Percentiles rank a stretch among this genome's conserved stretches.
Conservation (phyloP, 2,329 filamentous ascomycete species). For the Penicillium crustosum region DNA sequence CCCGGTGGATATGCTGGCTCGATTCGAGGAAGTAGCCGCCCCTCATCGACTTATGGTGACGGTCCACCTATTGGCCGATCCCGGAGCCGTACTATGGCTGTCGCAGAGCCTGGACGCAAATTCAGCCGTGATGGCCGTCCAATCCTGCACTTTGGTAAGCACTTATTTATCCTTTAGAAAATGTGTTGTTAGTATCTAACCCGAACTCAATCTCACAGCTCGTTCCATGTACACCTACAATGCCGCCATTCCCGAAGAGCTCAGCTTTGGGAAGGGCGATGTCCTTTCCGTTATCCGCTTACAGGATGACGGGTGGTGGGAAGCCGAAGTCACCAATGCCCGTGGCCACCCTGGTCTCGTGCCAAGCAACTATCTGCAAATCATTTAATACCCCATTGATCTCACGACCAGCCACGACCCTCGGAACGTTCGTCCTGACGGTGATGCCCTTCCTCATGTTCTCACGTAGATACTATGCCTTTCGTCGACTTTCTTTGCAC, state of each 20-base stretch:
- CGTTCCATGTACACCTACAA: constrained; percentile 92
- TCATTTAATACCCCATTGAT: constrained; percentile 42
- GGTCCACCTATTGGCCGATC: constrained; percentile 52
- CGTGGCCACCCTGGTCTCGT: constrained; percentile 57
- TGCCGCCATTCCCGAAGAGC: constrained; percentile 90
- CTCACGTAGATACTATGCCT: constrained; percentile 24
- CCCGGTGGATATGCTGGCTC: constrained; percentile 35
- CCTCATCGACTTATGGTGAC: constrained; percentile 53
- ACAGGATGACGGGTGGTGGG: constrained; percentile 99
- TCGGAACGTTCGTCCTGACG: constrained; percentile 21
- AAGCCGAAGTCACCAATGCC: constrained; percentile 77
- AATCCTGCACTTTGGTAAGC: constrained; percentile 90
- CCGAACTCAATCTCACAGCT: constrained; percentile 54
- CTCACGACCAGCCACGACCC: constrained; percentile 30
- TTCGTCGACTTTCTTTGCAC: constrained; percentile 20
- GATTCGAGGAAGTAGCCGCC: constrained; percentile 44
- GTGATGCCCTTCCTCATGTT: constrained; percentile 16
- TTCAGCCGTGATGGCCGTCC: constrained; percentile 82
- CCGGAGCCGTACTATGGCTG: constrained; percentile 84
- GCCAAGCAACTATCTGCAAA: constrained; percentile 66
- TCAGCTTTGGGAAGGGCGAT: constrained; percentile 90
- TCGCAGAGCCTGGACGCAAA: constrained; percentile 65
- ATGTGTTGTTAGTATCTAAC: constrained; percentile 13
- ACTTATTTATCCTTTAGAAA: constrained; percentile 24
- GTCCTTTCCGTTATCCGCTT: constrained; percentile 82